These are phyloP conservation scores for Parsonsia alboflavescens DNA, from an alignment of 257 asterid genomes.

Conservation along the genomic window DNA sequence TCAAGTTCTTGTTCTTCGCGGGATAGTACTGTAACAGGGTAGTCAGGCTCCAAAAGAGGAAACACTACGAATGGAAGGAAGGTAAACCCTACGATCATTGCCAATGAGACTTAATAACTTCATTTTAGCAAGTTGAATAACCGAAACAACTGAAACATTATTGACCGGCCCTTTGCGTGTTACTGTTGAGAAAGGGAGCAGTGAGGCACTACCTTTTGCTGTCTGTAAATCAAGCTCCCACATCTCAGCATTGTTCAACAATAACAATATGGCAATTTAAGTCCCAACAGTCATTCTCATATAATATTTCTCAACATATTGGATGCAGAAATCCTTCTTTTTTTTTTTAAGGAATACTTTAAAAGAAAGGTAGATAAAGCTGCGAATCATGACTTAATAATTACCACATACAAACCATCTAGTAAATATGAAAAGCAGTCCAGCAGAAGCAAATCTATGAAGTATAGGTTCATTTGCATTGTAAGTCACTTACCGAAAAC, in stretches of 20 bases:
- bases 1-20: not conserved
- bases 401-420: not conserved
- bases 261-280: not conserved
- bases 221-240: too few species aligned
- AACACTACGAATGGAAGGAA: not conserved
- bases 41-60: not conserved
- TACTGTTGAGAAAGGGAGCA: not conserved
- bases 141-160: not conserved
- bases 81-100: not conserved
- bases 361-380: not conserved
- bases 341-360: too few species aligned
- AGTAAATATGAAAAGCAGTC: not conserved
- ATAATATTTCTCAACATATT: not conserved
- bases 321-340: too few species aligned
- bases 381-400: not conserved
- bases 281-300: not conserved
- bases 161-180: not conserved
- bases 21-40: not conserved
- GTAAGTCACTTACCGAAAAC: not conserved
- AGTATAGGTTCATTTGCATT: not conserved
- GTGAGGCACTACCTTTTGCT: too few species aligned
- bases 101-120: not conserved
- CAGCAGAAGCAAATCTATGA: not conserved
- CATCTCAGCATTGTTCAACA: too few species aligned
- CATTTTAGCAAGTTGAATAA: not conserved